phyloP scores from a whole-genome alignment of 106 monocot genomes.

The Dioscorea zingiberensis region DNA sequence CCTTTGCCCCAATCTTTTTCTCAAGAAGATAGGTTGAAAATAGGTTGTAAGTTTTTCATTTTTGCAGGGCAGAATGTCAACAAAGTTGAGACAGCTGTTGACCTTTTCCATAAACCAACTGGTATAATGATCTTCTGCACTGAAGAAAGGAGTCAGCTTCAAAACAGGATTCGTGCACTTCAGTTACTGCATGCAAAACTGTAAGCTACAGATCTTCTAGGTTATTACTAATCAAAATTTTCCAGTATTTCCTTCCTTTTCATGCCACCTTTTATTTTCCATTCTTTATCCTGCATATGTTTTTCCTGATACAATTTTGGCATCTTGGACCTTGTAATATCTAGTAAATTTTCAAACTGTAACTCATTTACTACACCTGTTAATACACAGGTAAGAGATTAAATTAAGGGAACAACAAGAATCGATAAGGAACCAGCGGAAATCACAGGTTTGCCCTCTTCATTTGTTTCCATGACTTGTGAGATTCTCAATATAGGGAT shows the following conservation, averaged over 20 bases:
- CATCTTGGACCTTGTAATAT: too few relatives aligned
- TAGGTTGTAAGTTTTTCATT: not conserved
- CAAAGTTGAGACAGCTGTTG: slow-evolving; percentile 97
- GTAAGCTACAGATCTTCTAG: slow-evolving; percentile 32
- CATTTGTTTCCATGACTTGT: not conserved
- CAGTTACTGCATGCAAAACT: slow-evolving; percentile 91
- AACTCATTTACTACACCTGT: not conserved
- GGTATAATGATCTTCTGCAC: slow-evolving; percentile 98
- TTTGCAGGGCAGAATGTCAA: slow-evolving; percentile 96
- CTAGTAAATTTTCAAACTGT: too few relatives aligned
- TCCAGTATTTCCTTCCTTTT: too few relatives aligned
- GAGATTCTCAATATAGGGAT: too few relatives aligned
- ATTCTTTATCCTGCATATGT: too few relatives aligned
- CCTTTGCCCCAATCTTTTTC: not conserved
- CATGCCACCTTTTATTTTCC: too few relatives aligned
- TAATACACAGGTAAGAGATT: slow-evolving; percentile 68
- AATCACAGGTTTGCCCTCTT: slow-evolving; percentile 60
- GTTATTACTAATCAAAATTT: not conserved
- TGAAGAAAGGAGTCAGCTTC: slow-evolving; percentile 88
- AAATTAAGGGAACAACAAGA: slow-evolving; percentile 95
- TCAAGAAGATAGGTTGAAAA: not conserved
- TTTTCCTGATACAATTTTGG: too few relatives aligned
- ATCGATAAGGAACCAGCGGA: slow-evolving; percentile 75
- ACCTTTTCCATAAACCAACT: slow-evolving; percentile 93
- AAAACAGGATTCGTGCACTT: slow-evolving; percentile 78